Percentiles rank a stretch among this genome's conserved stretches.
phyloP scores from a whole-genome alignment of 345 rosid species.

The Heritiera fomes region DNA sequence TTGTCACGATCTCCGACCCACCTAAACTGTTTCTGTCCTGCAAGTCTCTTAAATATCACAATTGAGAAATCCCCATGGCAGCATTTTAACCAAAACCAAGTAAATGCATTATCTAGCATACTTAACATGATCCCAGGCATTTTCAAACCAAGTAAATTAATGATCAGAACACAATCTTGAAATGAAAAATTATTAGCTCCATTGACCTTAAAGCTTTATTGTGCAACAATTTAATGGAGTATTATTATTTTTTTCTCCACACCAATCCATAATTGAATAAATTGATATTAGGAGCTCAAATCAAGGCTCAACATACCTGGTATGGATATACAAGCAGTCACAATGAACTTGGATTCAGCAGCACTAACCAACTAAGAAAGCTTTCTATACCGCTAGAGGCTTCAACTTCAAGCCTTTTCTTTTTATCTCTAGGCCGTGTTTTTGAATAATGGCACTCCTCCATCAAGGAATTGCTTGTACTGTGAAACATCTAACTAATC shows the following conservation, averaged over 20 bases:
- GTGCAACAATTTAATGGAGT: slow-evolving; percentile 18
- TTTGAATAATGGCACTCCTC: slow-evolving; percentile 6
- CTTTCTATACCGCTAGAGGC: slow-evolving; percentile 3
- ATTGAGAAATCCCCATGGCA: too few species aligned
- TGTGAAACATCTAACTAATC: slow-evolving; percentile 36
- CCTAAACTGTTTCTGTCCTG: too few species aligned
- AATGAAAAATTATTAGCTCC: background rate
- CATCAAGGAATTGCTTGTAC: background rate
- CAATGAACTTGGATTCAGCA: slow-evolving; percentile 17
- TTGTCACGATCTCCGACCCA: too few species aligned
- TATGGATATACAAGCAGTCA: slow-evolving; percentile 30
- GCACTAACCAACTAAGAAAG: too few species aligned
- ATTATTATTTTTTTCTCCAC: background rate
- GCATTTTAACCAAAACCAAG: too few species aligned
- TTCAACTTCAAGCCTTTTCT: background rate
- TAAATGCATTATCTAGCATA: too few species aligned
- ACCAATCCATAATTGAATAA: slow-evolving; percentile 20
- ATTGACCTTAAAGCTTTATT: slow-evolving; percentile 16
- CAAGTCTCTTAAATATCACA: too few species aligned
- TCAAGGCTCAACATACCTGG: slow-evolving; percentile 33
- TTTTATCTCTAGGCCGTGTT: background rate
- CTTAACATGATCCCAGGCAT: background rate
- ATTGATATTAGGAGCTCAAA: slow-evolving; percentile 29
- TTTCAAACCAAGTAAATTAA: background rate
- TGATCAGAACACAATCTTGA: background rate